These are phyloP conservation scores for Obelidium mucronatum DNA, from an alignment of 192 early-diverging fungal genomes.

Conservation along the genomic window DNA sequence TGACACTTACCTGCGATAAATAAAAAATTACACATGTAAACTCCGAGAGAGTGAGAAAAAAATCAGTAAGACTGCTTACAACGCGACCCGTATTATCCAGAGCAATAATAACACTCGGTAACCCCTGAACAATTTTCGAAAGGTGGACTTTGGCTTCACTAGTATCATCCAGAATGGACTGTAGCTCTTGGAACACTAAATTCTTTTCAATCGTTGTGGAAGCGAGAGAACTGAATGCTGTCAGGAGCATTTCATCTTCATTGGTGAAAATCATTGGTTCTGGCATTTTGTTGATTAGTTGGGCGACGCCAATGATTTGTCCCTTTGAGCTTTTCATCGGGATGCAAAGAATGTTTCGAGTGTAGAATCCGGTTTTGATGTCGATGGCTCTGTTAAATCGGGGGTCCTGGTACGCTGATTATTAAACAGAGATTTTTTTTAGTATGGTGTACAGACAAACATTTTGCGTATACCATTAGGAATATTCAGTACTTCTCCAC, in stretches of 20 bases:
- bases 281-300: constrained; percentile 62
- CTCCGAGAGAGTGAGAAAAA: constrained; percentile 16
- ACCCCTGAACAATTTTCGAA: constrained; percentile 12
- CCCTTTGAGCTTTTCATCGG: constrained; percentile 52
- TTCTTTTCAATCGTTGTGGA: constrained; percentile 60
- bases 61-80: constrained; percentile 31
- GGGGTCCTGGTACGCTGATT: constrained; percentile 57
- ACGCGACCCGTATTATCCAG: constrained; percentile 45
- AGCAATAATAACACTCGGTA: constrained; percentile 37
- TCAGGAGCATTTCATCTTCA: constrained; percentile 53
- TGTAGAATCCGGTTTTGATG: constrained; percentile 57
- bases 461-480: constrained; percentile 60
- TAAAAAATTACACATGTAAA: background rate
- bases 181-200: constrained; percentile 48
- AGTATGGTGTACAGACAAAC: too few species aligned
- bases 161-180: constrained; percentile 38
- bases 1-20: constrained; percentile 37
- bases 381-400: constrained; percentile 60
- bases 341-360: constrained; percentile 61
- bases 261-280: constrained; percentile 41
- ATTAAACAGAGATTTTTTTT: too few species aligned
- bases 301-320: constrained; percentile 56
- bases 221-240: constrained; percentile 52
- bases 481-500: constrained; percentile 56
- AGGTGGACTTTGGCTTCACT: constrained; percentile 2